phyloP scores from a whole-genome alignment of 768 basidiomycete genomes.

The Mrakia frigida region DNA sequence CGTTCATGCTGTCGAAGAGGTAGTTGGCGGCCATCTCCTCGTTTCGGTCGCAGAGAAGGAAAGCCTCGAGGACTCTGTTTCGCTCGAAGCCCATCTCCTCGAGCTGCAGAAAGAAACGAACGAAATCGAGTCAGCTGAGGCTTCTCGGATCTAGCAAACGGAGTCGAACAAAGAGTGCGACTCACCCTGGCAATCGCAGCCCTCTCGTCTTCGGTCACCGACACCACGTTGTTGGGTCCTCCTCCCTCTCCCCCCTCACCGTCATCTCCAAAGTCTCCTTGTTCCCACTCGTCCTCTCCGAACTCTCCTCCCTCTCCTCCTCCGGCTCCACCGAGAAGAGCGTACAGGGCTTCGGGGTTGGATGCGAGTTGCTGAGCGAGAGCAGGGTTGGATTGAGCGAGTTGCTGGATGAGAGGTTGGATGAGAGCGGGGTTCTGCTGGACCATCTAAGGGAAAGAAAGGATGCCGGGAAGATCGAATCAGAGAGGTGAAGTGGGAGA shows the following conservation, averaged over 20 bases:
- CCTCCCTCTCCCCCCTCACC: conserved; percentile 41
- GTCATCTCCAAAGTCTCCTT: conserved; percentile 38
- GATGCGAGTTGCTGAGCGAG: conserved; percentile 53
- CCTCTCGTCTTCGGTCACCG: conserved; percentile 77
- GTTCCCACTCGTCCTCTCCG: conserved; percentile 42
- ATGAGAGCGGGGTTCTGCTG: conserved; percentile 69
- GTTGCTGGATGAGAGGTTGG: conserved; percentile 77
- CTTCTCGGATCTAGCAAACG: background rate
- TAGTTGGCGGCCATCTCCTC: conserved; percentile 77
- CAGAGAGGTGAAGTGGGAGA: background rate
- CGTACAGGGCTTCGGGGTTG: conserved; percentile 66
- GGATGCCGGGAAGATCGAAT: background rate
- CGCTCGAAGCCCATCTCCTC: conserved; percentile 82
- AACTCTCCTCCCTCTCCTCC: conserved; percentile 40
- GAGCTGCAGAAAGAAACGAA: conserved; percentile 53
- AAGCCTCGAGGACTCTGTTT: conserved; percentile 78
- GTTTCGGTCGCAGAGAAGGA: conserved; percentile 81
- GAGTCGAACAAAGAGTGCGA: conserved; percentile 23
- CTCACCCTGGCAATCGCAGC: conserved; percentile 84
- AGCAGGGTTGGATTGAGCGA: conserved; percentile 66
- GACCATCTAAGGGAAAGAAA: conserved; percentile 49
- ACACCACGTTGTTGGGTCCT: conserved; percentile 55
- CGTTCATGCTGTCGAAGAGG: conserved; percentile 1
- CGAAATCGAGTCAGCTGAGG: background rate
- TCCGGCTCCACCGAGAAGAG: conserved; percentile 54